These are phyloP conservation scores for Pseudogymnoascus sp. DNA, from an alignment of 2,329 filamentous ascomycete species.

Conservation along the genomic window DNA sequence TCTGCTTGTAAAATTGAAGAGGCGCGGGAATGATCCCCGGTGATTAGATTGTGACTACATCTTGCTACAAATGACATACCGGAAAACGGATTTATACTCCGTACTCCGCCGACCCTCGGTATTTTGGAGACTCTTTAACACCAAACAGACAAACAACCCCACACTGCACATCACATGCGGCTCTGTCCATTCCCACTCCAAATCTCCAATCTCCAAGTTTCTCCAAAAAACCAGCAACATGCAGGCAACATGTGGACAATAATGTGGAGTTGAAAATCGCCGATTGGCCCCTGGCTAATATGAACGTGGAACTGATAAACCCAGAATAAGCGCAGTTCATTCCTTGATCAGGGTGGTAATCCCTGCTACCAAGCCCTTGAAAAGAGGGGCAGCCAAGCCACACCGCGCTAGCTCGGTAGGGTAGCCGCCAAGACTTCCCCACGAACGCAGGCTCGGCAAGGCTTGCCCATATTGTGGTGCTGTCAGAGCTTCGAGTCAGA, in stretches of 20 bases:
- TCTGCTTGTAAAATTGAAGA: too few relatives aligned
- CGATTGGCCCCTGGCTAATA: not conserved
- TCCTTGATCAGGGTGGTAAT: not conserved
- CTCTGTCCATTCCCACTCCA: not conserved
- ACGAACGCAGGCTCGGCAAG: not conserved
- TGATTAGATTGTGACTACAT: too few relatives aligned
- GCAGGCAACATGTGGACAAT: not conserved
- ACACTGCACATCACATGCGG: too few relatives aligned
- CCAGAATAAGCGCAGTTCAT: not conserved
- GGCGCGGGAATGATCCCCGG: too few relatives aligned
- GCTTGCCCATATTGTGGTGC: not conserved
- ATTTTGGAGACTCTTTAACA: too few relatives aligned
- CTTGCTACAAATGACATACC: too few relatives aligned
- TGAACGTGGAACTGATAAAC: not conserved
- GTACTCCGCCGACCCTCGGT: too few relatives aligned
- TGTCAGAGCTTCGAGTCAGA: not conserved
- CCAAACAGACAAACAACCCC: too few relatives aligned
- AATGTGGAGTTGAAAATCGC: not conserved
- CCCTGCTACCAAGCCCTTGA: not conserved
- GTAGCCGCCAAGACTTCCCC: not conserved
- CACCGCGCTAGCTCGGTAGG: not conserved
- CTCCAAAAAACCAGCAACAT: not conserved
- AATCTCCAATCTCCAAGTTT: constrained; percentile 6
- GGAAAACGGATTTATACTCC: too few relatives aligned
- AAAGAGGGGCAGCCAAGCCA: not conserved